These are phyloP conservation scores for Kodamaea laetipori DNA, from an alignment of 805 yeast species.

Conservation along the genomic window DNA sequence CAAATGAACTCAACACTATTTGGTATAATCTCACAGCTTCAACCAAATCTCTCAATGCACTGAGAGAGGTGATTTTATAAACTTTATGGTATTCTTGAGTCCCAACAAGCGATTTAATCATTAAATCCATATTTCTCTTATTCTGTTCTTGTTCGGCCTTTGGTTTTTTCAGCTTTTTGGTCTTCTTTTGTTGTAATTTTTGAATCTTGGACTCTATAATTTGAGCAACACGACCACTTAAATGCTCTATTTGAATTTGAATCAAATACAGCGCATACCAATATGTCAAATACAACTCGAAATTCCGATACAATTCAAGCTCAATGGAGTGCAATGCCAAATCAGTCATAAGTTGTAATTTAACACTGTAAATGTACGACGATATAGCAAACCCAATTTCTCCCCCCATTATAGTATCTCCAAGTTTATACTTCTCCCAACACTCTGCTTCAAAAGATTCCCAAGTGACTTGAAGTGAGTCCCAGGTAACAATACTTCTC, in stretches of 20 bases:
- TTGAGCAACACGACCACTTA: constrained; percentile 37
- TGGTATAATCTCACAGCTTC: constrained; percentile 24
- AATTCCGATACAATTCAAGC: constrained; percentile 66
- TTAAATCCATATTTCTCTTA: constrained; percentile 28
- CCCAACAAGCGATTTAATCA: constrained; percentile 12
- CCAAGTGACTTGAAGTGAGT: constrained; percentile 74
- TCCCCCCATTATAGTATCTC: constrained; percentile 31
- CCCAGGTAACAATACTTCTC: constrained; percentile 65
- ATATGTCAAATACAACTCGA: constrained; percentile 67
- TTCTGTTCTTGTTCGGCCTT: constrained; percentile 42
- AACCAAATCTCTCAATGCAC: constrained; percentile 21
- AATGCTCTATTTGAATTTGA: constrained; percentile 42
- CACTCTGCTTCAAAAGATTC: constrained; percentile 60
- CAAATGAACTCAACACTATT: constrained; percentile 22
- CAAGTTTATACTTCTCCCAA: constrained; percentile 33
- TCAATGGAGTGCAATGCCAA: constrained; percentile 75
- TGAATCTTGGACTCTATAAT: constrained; percentile 39
- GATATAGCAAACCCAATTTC: constrained; percentile 64
- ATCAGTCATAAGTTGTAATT: constrained; percentile 70
- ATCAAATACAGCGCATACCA: constrained; percentile 65
- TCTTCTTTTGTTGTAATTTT: constrained; percentile 39
- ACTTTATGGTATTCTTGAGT: constrained; percentile 26
- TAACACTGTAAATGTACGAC: constrained; percentile 66
- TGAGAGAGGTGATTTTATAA: constrained; percentile 21
- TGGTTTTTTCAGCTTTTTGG: constrained; percentile 51